A percentile compares a stretch with the other conserved stretches of the same genome.
phyloP scores from a whole-genome alignment of 78 protist genomes.

The Tieghemostelium lacteum region DNA sequence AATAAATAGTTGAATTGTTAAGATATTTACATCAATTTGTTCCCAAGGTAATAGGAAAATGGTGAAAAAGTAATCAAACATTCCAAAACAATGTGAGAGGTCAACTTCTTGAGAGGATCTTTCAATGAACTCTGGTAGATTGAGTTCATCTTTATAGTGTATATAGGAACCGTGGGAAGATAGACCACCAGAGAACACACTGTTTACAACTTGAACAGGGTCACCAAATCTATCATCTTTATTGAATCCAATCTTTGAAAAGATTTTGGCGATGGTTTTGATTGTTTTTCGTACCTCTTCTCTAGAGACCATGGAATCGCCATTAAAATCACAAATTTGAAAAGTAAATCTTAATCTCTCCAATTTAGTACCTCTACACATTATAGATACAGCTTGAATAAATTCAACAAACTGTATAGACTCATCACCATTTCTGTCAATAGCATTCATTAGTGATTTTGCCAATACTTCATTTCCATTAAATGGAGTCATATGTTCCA shows the following conservation, averaged over 20 bases:
- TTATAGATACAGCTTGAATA: conserved; percentile 73
- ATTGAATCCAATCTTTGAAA: conserved; percentile 6
- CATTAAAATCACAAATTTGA: conserved; percentile 60
- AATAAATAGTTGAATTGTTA: neutral
- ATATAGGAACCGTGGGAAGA: conserved; percentile 12
- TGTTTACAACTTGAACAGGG: conserved; percentile 7
- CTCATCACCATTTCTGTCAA: conserved; percentile 63
- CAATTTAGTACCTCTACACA: conserved; percentile 67
- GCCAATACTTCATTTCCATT: conserved; percentile 15
- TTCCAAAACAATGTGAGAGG: conserved; percentile 48
- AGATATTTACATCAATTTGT: conserved; percentile 23
- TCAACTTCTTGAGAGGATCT: conserved; percentile 21
- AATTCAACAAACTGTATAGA: conserved; percentile 74
- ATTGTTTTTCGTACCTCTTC: conserved; percentile 29
- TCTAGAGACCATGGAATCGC: conserved; percentile 31
- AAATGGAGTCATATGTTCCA: neutral
- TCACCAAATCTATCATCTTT: conserved; percentile 30
- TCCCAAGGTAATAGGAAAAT: conserved; percentile 38
- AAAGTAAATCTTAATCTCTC: conserved; percentile 80
- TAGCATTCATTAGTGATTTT: conserved; percentile 39
- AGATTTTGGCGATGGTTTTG: neutral
- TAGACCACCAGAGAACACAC: conserved; percentile 31
- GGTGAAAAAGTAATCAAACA: conserved; percentile 62
- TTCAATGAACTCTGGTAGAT: conserved; percentile 23
- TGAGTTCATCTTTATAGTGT: conserved; percentile 22